Conservation (phyloP, 176 grass and related monocot species). For the Puya raimondii region DNA sequence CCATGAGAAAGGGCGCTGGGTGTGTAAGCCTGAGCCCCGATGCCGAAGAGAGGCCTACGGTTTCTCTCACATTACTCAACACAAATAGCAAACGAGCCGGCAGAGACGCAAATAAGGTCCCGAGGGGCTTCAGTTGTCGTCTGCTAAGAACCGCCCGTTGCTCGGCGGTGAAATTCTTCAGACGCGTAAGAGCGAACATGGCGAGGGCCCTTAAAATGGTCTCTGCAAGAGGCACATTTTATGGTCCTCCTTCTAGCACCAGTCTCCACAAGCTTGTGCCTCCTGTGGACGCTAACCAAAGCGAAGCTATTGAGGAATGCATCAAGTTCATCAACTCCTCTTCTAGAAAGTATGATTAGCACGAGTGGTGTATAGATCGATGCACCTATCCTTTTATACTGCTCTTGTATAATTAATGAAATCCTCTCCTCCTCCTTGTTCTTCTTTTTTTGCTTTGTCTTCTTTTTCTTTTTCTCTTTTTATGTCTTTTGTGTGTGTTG, state of each 20-base stretch:
- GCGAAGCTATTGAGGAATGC: constrained; percentile 85
- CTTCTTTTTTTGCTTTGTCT: too few relatives aligned
- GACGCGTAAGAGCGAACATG: constrained; percentile 33
- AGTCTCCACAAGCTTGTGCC: constrained; percentile 52
- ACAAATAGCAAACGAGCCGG: constrained; percentile 9
- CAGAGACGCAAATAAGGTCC: constrained; percentile 1
- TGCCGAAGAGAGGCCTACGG: constrained; percentile 29
- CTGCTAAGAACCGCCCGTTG: constrained; percentile 42
- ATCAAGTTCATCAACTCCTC: constrained; percentile 99
- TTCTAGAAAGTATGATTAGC: constrained; percentile 71
- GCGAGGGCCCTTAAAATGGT: constrained; percentile 22
- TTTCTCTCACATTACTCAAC: constrained; percentile 16
- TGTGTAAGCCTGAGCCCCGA: constrained; percentile 49
- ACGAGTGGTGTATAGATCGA: too few relatives aligned
- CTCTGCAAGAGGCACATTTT: constrained; percentile 15
- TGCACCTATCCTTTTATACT: too few relatives aligned
- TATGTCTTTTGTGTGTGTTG: too few relatives aligned
- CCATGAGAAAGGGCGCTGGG: constrained; percentile 45
- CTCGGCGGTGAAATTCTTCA: constrained; percentile 44
- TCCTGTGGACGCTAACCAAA: constrained; percentile 67
- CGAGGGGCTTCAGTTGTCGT: constrained; percentile 29
- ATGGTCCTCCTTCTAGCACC: constrained; percentile 1
- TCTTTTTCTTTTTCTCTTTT: too few relatives aligned
- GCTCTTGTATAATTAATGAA: too few relatives aligned
- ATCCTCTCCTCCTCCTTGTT: too few relatives aligned